Evolutionary conservation across 805 yeast genomes (phyloP).

Genomic region (Scheffersomyces coipomensis): DNA sequence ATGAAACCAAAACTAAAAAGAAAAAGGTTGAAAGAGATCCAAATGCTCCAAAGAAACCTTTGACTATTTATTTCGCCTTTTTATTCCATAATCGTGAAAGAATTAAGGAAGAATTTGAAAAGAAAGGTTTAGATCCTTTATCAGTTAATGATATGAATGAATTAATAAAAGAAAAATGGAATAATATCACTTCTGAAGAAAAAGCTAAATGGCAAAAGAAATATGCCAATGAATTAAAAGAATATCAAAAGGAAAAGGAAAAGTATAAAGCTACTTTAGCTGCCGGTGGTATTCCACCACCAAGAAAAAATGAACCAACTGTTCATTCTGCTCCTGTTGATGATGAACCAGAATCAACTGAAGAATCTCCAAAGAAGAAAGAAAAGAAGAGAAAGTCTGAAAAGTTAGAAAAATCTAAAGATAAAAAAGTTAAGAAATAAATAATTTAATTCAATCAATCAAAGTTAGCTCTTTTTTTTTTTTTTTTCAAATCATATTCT

Average conservation of each 20-base stretch:
- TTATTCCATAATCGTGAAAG: constrained; percentile 71
- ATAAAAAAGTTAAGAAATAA: constrained; percentile 11
- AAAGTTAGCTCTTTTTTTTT: not conserved
- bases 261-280: constrained; percentile 29
- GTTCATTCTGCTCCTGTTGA: not conserved
- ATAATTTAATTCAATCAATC: not conserved
- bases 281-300: constrained; percentile 10
- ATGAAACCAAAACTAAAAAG: constrained; percentile 47
- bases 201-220: constrained; percentile 68
- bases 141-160: constrained; percentile 77
- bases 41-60: constrained; percentile 92
- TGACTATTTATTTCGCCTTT: constrained; percentile 80
- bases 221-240: constrained; percentile 47
- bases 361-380: constrained; percentile 37
- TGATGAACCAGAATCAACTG: constrained; percentile 1
- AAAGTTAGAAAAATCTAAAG: constrained; percentile 7
- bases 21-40: constrained; percentile 66
- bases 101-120: constrained; percentile 65
- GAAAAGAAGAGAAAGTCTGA: constrained; percentile 32
- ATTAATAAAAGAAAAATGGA: constrained; percentile 80
- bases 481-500: not conserved
- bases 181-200: constrained; percentile 62
- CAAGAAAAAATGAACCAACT: not conserved
- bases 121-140: constrained; percentile 56
- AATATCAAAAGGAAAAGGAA: constrained; percentile 31